Base-by-base conservation (phyloP, 2,329 filamentous ascomycete genomes). In the Pseudocercospora crystallina region DNA sequence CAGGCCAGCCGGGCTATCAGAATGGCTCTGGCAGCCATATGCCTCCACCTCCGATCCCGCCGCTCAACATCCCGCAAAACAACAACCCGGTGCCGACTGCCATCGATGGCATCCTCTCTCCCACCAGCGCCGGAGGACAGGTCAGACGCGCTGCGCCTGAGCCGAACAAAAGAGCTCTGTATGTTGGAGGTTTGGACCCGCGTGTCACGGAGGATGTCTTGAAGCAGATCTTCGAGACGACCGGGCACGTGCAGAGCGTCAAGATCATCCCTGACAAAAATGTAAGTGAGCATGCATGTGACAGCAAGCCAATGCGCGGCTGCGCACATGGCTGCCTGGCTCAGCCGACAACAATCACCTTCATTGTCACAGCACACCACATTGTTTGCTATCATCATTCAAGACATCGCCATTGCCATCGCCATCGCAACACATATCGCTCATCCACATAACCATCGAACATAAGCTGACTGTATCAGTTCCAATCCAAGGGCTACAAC, bases 251-350 rank as follows among this genome's bases (percentile, higher is more conserved):
- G 59, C 87, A 96, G 75, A 96, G 90, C 68, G 94, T 99, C 70
- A 99, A 99, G 80, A 96, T 99, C 69, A 99, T 99, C 71, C 94
- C 94, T 45, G 94, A 99, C 80, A 99, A 99, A 81, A 99, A 96
- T 75, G 91, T 96, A 77, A 82, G 90, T 84, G 54, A 57, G 46
- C 56, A 56, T 37, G 41, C 49, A 53, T 48, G 43, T 49, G 48
- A 43, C 33, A 20, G 34, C 33, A 29, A 20, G 33, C 26, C 20
- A 46, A 43, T 43, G 15, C 32, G 15, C 46, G 44, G 30, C 26
- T 20, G 33, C 58, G 49, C 47, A 48, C 20, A 29, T 41, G 46
- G 50, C 32, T 53, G 56, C 53, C 39, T 47, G 45, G 42, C 35
- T 35, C 42, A 39, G 43, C 31, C 50, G 31, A 36, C 32, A 47